A percentile compares a stretch with the other conserved stretches of the same genome.
phyloP scores from a whole-genome alignment of 768 basidiomycete species.

The Auriscalpium orientale region DNA sequence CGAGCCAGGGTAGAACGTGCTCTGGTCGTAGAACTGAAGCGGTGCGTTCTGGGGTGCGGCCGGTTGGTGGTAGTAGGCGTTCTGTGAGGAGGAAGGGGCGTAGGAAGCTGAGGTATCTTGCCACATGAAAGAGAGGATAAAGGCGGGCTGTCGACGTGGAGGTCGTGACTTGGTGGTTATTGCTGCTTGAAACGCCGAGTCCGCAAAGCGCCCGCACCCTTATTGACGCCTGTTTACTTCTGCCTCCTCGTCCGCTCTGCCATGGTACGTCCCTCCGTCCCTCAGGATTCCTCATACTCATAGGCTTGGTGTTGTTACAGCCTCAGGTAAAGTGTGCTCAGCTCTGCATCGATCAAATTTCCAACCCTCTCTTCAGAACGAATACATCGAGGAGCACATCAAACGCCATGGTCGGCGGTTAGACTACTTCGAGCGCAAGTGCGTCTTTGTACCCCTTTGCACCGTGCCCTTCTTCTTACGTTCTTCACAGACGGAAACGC shows the following conservation, averaged over 20 bases:
- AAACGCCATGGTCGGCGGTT: conserved; percentile 93
- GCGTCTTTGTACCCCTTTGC: conserved; percentile 24
- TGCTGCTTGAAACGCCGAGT: not conserved
- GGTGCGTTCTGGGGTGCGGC: conserved; percentile 41
- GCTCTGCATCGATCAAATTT: not conserved
- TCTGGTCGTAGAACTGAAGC: conserved; percentile 71
- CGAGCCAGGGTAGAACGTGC: conserved; percentile 59
- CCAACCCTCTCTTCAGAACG: conserved; percentile 58
- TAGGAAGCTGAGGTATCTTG: conserved; percentile 60
- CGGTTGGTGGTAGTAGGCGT: conserved; percentile 41
- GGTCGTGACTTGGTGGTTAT: conserved; percentile 1
- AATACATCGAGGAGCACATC: conserved; percentile 98
- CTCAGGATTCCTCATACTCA: not conserved
- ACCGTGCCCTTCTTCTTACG: conserved; percentile 2
- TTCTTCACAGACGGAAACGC: conserved; percentile 58
- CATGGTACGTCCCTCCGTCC: conserved; percentile 7
- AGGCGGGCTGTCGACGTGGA: conserved; percentile 2
- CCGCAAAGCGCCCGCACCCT: not conserved
- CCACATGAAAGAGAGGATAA: conserved; percentile 48
- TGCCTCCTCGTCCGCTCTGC: not conserved
- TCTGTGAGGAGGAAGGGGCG: conserved; percentile 51
- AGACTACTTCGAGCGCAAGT: conserved; percentile 96
- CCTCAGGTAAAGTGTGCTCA: conserved; percentile 18
- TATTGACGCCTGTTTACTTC: conserved; percentile 1
- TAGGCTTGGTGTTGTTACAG: not conserved